Percentiles rank a stretch among this genome's conserved stretches.
Evolutionary conservation across 108 stramenopile species (phyloP).

Genomic region (Skeletonema potamos): DNA sequence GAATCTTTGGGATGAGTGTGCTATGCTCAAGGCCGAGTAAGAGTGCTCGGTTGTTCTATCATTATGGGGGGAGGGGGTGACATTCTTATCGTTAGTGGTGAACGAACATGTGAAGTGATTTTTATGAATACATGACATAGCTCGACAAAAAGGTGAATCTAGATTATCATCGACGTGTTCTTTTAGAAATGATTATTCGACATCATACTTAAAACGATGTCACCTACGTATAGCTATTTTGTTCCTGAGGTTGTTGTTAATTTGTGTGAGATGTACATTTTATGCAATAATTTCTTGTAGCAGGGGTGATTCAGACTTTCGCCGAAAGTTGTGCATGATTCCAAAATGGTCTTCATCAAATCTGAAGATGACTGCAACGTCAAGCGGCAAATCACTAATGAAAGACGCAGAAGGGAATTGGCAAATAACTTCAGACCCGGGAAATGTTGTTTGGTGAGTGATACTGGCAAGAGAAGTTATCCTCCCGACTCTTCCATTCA

Average conservation of each 20-base stretch:
- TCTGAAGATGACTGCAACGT: slow-evolving; percentile 51
- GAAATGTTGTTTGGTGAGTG: slow-evolving; percentile 43
- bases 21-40: slow-evolving; percentile 74
- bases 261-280: neutral
- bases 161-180: neutral
- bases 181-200: neutral
- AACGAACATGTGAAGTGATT: neutral
- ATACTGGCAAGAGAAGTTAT: slow-evolving; percentile 46
- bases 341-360: slow-evolving; percentile 38
- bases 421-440: slow-evolving; percentile 39
- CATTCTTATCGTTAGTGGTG: neutral
- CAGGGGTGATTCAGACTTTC: slow-evolving; percentile 20
- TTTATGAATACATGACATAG: neutral
- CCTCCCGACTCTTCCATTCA: slow-evolving; percentile 47
- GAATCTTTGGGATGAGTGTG: slow-evolving; percentile 90
- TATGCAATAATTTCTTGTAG: slow-evolving; percentile 32
- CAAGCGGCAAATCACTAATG: slow-evolving; percentile 49
- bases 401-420: slow-evolving; percentile 51
- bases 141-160: neutral
- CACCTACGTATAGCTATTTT: neutral
- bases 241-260: neutral
- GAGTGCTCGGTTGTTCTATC: neutral
- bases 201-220: neutral
- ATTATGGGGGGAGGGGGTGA: neutral
- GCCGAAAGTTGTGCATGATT: slow-evolving; percentile 50